Conservation (phyloP, 805 yeast genomes). For the Tetrapisispora phaffii region DNA sequence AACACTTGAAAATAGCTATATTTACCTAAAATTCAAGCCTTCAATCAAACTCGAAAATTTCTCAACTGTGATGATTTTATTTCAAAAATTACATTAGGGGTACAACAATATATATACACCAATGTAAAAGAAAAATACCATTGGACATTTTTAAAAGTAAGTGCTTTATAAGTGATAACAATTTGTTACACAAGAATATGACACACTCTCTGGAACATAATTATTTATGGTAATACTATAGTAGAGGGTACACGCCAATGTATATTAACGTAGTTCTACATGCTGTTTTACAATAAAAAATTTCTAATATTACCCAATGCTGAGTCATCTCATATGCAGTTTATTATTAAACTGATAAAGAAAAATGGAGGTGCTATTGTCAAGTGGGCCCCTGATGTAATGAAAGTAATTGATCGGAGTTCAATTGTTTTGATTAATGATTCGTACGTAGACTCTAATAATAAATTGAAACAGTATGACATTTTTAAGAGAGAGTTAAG, state of each 20-base stretch:
- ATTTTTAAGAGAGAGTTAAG: conserved; percentile 19
- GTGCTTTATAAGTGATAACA: no score
- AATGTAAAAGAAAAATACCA: no score
- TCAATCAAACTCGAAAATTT: no score
- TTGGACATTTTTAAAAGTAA: no score
- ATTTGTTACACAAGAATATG: no score
- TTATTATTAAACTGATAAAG: conserved; percentile 11
- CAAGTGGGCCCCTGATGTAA: background rate
- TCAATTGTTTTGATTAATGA: conserved; percentile 18
- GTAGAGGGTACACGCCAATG: no score
- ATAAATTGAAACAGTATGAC: conserved; percentile 7
- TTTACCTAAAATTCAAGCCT: background rate
- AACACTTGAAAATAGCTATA: no score
- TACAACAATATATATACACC: no score
- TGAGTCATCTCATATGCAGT: conserved; percentile 7
- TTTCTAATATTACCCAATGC: conserved; percentile 19
- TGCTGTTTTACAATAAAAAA: background rate
- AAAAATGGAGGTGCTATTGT: conserved; percentile 18
- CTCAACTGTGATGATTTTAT: background rate
- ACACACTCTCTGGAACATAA: no score
- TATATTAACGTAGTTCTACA: no score
- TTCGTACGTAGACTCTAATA: conserved; percentile 14
- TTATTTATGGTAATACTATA: no score
- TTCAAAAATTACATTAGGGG: background rate
- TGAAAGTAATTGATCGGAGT: background rate